phyloP scores from a whole-genome alignment of 139 green algal species.

The Limnomonas spitsbergensis region DNA sequence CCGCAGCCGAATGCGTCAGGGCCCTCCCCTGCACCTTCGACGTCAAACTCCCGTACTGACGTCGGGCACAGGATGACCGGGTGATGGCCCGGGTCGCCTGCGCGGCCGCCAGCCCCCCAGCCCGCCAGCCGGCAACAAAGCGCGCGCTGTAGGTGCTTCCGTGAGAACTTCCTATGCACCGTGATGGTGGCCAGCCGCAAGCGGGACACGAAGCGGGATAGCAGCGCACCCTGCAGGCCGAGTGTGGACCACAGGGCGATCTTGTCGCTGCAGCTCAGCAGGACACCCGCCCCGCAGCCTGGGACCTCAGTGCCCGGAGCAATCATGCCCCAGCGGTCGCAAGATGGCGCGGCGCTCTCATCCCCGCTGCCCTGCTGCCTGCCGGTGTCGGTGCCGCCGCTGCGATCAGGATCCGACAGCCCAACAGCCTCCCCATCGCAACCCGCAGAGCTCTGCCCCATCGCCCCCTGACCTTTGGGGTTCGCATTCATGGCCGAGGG shows the following conservation, averaged over 20 bases:
- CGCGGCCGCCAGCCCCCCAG: not conserved
- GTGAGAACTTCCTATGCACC: conserved; percentile 18
- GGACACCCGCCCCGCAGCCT: not conserved
- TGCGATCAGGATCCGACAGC: not conserved
- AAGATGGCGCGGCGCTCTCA: not conserved
- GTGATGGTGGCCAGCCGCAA: not conserved
- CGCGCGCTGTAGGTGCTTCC: conserved; percentile 8
- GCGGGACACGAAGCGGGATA: conserved; percentile 13
- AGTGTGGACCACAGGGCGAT: conserved; percentile 12
- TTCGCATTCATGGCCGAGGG: not conserved
- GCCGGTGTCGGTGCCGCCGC: not conserved
- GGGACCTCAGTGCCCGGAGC: conserved; percentile 1
- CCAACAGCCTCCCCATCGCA: not conserved
- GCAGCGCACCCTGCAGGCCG: conserved; percentile 15
- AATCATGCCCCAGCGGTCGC: not conserved
- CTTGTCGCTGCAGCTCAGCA: conserved; percentile 22
- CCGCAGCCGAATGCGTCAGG: conserved; percentile 1
- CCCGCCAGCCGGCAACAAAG: conserved; percentile 15
- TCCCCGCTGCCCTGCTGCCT: not conserved
- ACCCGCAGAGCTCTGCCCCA: not conserved
- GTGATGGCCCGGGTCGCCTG: not conserved
- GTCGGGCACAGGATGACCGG: conserved; percentile 8
- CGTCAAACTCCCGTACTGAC: conserved; percentile 1
- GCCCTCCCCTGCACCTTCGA: not conserved
- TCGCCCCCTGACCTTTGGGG: too few relatives aligned